Percentiles rank a stretch among this genome's conserved stretches.
phyloP scores from a whole-genome alignment of 140 eudicot genomes.

The Ambrosia hybrid region DNA sequence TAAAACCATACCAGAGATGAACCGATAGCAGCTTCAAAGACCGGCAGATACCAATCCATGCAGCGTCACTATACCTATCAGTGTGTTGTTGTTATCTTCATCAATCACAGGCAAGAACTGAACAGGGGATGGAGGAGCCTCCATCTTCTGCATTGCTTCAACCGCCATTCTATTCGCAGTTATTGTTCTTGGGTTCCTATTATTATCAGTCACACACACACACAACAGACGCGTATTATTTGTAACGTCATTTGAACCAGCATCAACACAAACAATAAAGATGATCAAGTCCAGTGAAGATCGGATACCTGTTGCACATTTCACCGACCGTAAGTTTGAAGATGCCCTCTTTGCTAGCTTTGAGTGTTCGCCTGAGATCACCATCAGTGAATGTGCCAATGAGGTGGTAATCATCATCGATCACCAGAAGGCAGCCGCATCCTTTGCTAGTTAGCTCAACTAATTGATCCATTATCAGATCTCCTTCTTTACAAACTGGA shows the following conservation, averaged over 20 bases:
- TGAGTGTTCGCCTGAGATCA: conserved; percentile 84
- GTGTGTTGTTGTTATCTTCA: conserved; percentile 44
- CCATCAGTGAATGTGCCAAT: conserved; percentile 98
- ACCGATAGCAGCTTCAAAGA: conserved; percentile 38
- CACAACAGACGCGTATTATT: neutral
- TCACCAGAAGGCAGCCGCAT: conserved; percentile 92
- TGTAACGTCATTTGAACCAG: neutral
- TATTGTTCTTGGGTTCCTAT: conserved; percentile 87
- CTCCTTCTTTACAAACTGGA: conserved; percentile 83
- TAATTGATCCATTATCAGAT: conserved; percentile 91
- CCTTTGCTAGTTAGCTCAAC: conserved; percentile 96
- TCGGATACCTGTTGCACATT: conserved; percentile 91
- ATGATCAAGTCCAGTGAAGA: neutral
- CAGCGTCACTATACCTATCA: conserved; percentile 86
- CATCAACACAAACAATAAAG: neutral
- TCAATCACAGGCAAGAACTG: conserved; percentile 86
- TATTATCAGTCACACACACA: neutral
- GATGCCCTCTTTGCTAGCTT: conserved; percentile 94
- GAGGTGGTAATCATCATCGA: conserved; percentile 66
- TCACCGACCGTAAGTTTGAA: conserved; percentile 93
- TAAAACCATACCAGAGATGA: conserved; percentile 5
- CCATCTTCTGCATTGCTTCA: conserved; percentile 99
- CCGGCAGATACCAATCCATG: conserved; percentile 96
- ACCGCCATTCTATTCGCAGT: conserved; percentile 89
- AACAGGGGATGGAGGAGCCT: conserved; percentile 94